phyloP scores from a whole-genome alignment of 2,329 filamentous ascomycete species.

The Trichothecium sympodiale region DNA sequence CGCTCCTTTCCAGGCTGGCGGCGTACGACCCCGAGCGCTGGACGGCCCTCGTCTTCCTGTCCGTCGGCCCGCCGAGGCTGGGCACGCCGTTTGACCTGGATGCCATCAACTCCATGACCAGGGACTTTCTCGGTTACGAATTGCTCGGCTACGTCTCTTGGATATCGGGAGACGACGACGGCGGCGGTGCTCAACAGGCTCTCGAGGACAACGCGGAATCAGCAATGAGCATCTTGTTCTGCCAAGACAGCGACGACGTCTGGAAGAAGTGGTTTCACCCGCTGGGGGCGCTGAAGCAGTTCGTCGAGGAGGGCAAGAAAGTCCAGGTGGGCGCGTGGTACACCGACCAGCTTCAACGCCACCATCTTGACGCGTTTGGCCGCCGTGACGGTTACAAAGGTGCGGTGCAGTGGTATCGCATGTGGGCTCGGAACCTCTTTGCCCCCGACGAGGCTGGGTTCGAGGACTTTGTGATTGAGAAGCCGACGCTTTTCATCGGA shows the following conservation, averaged over 20 bases:
- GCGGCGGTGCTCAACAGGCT: slow-evolving; percentile 6
- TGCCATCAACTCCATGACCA: slow-evolving; percentile 19
- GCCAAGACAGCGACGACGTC: slow-evolving; percentile 7
- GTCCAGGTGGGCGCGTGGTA: slow-evolving; percentile 16
- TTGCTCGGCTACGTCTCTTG: slow-evolving; percentile 20
- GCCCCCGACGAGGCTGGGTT: slow-evolving; percentile 13
- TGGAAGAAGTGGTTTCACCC: slow-evolving; percentile 18
- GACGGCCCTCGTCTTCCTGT: slow-evolving; percentile 14
- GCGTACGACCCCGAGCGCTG: slow-evolving; percentile 14
- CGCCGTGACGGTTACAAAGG: slow-evolving; percentile 16
- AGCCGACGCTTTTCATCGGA: slow-evolving; percentile 14
- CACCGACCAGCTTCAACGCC: slow-evolving; percentile 8
- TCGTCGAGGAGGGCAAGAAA: slow-evolving; percentile 11
- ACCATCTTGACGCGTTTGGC: slow-evolving; percentile 13
- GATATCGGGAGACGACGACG: slow-evolving; percentile 8
- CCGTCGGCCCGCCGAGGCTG: slow-evolving; percentile 17
- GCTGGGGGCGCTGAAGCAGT: slow-evolving; percentile 15
- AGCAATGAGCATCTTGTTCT: slow-evolving; percentile 18
- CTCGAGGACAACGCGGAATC: slow-evolving; percentile 14
- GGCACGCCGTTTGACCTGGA: slow-evolving; percentile 18
- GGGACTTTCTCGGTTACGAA: slow-evolving; percentile 14
- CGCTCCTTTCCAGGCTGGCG: slow-evolving; percentile 16
- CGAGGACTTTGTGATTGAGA: slow-evolving; percentile 7
- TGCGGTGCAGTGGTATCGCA: slow-evolving; percentile 17
- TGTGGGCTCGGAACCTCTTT: slow-evolving; percentile 18